Conservation (phyloP, 1,284 basidiomycete genomes). For the Heterobasidion annosum region DNA sequence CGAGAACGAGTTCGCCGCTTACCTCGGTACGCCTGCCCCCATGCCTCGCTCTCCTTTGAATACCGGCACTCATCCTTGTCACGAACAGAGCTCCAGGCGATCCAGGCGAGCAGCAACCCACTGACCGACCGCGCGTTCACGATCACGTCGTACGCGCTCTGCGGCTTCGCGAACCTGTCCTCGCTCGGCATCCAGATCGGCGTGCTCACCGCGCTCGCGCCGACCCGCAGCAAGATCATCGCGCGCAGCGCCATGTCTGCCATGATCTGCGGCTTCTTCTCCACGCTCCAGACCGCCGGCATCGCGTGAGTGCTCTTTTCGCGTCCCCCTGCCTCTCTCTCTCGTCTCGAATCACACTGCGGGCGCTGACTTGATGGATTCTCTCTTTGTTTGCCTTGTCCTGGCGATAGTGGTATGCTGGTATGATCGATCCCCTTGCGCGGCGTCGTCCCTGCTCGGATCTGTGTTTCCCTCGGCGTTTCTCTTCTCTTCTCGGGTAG, state of each 20-base stretch:
- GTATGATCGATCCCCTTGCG: too few relatives aligned
- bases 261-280: conserved; percentile 75
- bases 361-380: too few relatives aligned
- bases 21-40: conserved; percentile 30
- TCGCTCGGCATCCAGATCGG: conserved; percentile 89
- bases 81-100: conserved; percentile 36
- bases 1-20: conserved; percentile 84
- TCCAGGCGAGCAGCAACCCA: conserved; percentile 40
- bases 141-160: conserved; percentile 77
- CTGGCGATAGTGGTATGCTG: too few relatives aligned
- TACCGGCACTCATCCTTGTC: background rate
- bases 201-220: conserved; percentile 77
- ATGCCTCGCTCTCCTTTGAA: background rate
- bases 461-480: too few relatives aligned
- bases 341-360: too few relatives aligned
- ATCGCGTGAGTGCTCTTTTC: conserved; percentile 10
- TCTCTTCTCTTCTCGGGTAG: too few relatives aligned
- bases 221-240: conserved; percentile 66
- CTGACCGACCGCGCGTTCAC: conserved; percentile 67
- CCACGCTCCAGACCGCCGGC: conserved; percentile 19
- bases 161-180: conserved; percentile 85
- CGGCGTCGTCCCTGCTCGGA: too few relatives aligned
- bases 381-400: too few relatives aligned
- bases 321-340: too few relatives aligned
- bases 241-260: conserved; percentile 66